Evolutionary conservation across 2,329 filamentous ascomycete genomes (phyloP), one percentile per base, ranked within the genome.

Genomic region (Epichloe elymi): DNA sequence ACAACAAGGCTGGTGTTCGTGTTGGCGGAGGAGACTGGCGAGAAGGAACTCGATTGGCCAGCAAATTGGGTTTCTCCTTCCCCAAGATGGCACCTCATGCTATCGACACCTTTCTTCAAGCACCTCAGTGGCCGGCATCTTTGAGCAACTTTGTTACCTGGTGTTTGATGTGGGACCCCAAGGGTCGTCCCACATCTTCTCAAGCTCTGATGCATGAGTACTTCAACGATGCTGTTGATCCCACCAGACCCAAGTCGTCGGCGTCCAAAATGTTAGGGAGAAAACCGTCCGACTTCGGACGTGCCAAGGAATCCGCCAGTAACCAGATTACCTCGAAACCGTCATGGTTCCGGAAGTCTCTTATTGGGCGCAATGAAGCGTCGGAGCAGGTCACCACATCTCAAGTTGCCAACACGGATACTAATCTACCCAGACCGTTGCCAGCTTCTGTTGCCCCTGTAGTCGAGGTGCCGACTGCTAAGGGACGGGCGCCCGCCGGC

Each of bases 81-180:
- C 93, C 93, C 54, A 97, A 93, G 81, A 97, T 98, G 93, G 91
- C 93, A 20, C 93, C 93, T 48, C 93, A 97, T 67, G 81, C 91
- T 17, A 88, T 98, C 80, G 91, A 97, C 60, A 94, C 88, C 5
- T 93, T 97, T 57, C 75, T 98, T 7, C 88, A 88, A 63, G 67
- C 86, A 26, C 89, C 93, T 15, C 88, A 95, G 63, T 98, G 93
- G 93, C 93, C 93, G 5, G 71, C 84, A 1, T 85, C 88, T 19
- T 76, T 98, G 51, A 86, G 85, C 61, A 82, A 94, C 53, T 97
- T 98, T 63, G 93, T 98, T 53, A 98, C 93, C 15, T 96, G 89
- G 89, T 98, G 93, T 68, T 70, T 98, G 58, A 93, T 97, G 86
- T 98, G 93, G 93, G 93, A 98, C 67, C 93, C 93, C 11, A 94